Base-by-base conservation (phyloP, 2,329 filamentous ascomycete genomes). In the Penicillium expansum region DNA sequence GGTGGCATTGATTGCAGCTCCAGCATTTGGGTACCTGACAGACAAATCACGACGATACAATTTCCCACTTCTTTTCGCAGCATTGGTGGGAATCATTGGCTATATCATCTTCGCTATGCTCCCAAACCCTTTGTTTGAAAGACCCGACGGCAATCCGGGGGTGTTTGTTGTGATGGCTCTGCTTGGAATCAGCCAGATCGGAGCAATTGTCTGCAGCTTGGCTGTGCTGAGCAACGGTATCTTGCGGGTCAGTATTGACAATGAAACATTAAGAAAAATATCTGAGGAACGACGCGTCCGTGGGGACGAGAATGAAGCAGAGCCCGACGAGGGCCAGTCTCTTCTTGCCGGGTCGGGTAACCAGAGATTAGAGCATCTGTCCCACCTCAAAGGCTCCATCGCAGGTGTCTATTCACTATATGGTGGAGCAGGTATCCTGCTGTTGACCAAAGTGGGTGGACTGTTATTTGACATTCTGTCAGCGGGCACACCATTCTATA, bases 121-220 rank as follows among this genome's bases (percentile, higher is more conserved):
- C 3, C 76, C 82, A 14, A 95, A 87, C 65, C 92, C 92, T 0
- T 90, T 96, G 67, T 86, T 86, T 54, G 84, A 82, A 30, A 86
- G 86, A 4, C 80, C 88, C 27, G 85, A 89, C 33, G 90, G 90
- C 18, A 85, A 81, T 33, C 82, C 84, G 0, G 79, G 77, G 11
- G 86, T 96, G 16, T 92, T 95, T 69, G 62, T 92, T 13, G 83
- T 93, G 16, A 91, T 92, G 41, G 84, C 88, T 0, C 76, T 96
- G 18, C 85, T 97, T 38, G 94, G 94, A 14, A 85, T 96, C 69
- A 95, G 91, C 67, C 94, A 99, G 74, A 97, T 99, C 60, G 94
- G 93, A 2, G 89, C 92, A 11, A 97, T 99, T 57, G 94, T 99
- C 0, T 97, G 92, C 76, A 96, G 91, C 62, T 82, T 99, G n/a